A percentile compares a stretch with the other conserved stretches of the same genome.
Conservation (phyloP, 2,329 filamentous ascomycete species). For the Hymenoscyphus fraxineus region DNA sequence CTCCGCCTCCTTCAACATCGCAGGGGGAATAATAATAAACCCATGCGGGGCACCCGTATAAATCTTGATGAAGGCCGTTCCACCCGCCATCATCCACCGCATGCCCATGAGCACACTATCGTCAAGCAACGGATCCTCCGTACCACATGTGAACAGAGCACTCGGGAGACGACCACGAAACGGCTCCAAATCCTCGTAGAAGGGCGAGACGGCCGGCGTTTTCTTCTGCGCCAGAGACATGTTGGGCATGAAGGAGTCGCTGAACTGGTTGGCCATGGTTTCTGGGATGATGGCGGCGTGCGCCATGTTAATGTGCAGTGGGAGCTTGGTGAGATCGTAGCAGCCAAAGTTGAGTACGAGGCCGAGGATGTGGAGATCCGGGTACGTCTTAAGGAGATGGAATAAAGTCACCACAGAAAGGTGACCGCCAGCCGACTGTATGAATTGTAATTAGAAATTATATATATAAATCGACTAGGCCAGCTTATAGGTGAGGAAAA, state of each 20-base stretch:
- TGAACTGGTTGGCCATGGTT: constrained; percentile 44
- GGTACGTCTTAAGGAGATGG: constrained; percentile 41
- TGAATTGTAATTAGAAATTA: neutral
- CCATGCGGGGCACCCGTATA: constrained; percentile 53
- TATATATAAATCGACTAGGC: neutral
- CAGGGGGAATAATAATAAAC: constrained; percentile 36
- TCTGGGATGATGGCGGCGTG: constrained; percentile 40
- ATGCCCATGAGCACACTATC: constrained; percentile 51
- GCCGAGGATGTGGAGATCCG: constrained; percentile 43
- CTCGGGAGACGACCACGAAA: constrained; percentile 42
- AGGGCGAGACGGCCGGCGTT: constrained; percentile 45
- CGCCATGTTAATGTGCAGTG: constrained; percentile 34
- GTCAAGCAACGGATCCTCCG: constrained; percentile 49
- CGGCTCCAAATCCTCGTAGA: constrained; percentile 44
- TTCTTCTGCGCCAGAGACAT: constrained; percentile 40
- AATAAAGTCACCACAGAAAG: constrained; percentile 45
- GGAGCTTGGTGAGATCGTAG: constrained; percentile 46
- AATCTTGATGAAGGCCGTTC: constrained; percentile 48
- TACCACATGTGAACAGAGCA: constrained; percentile 52
- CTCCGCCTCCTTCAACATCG: constrained; percentile 20
- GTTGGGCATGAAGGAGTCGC: constrained; percentile 43
- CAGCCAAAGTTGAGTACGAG: constrained; percentile 51
- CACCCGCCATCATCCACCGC: constrained; percentile 51
- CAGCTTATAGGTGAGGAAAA: neutral
- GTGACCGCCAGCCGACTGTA: constrained; percentile 48